Evolutionary conservation across 495 filamentous ascomycete species (phyloP).

Genomic region (Aspergillus nanangensis): DNA sequence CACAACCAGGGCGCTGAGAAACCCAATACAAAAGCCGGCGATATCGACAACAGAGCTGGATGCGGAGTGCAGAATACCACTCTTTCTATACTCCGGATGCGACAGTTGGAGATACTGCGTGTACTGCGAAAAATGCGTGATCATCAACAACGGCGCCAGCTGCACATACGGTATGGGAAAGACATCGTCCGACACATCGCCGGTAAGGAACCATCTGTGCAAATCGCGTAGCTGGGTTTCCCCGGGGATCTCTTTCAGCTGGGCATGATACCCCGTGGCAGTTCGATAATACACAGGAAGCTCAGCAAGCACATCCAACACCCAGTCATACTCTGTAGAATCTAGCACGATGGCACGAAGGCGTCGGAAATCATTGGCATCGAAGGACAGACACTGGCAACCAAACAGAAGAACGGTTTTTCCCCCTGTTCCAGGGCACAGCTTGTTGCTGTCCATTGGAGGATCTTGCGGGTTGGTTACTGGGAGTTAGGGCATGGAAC

Average conservation of each 20-base stretch:
- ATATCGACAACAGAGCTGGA: slow-evolving; percentile 22
- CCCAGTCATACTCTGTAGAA: slow-evolving; percentile 22
- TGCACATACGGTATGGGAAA: slow-evolving; percentile 27
- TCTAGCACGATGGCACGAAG: slow-evolving; percentile 25
- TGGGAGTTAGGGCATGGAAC: background rate
- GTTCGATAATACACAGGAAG: slow-evolving; percentile 23
- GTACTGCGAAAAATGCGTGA: slow-evolving; percentile 31
- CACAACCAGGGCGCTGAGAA: slow-evolving; percentile 37
- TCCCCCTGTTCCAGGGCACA: background rate
- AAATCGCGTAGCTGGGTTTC: slow-evolving; percentile 21
- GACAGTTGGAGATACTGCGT: slow-evolving; percentile 9
- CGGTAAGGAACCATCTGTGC: slow-evolving; percentile 20
- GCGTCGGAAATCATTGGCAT: slow-evolving; percentile 17
- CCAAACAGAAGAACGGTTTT: slow-evolving; percentile 25
- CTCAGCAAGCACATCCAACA: slow-evolving; percentile 24
- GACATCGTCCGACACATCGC: slow-evolving; percentile 6
- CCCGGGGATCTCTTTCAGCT: slow-evolving; percentile 14
- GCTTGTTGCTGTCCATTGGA: background rate
- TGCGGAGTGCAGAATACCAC: background rate
- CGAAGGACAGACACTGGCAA: slow-evolving; percentile 30
- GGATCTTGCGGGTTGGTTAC: background rate
- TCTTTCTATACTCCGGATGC: background rate
- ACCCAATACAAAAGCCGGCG: slow-evolving; percentile 41
- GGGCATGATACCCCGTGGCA: slow-evolving; percentile 18
- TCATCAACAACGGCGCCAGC: slow-evolving; percentile 33